A percentile compares a stretch with the other conserved stretches of the same genome.
These are phyloP conservation scores for Coelastrella sp. DNA, from an alignment of 139 green algal species.

Conservation along the genomic window DNA sequence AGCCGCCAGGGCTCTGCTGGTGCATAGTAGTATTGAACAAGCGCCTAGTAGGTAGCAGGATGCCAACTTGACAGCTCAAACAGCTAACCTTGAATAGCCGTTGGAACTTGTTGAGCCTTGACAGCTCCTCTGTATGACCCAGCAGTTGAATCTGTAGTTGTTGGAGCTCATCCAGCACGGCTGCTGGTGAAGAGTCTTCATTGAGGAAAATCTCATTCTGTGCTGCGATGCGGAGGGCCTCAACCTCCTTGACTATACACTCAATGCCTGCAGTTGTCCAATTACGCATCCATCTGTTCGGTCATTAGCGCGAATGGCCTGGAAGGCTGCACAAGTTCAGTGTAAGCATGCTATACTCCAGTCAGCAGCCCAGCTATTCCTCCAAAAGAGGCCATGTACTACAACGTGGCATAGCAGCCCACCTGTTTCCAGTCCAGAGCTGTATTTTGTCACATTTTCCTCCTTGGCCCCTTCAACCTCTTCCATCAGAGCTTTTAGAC, in stretches of 20 bases:
- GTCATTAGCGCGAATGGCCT: neutral
- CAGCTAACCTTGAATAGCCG: conserved; percentile 74
- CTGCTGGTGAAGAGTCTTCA: conserved; percentile 54
- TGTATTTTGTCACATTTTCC: conserved; percentile 78
- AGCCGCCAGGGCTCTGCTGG: neutral
- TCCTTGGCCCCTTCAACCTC: conserved; percentile 74
- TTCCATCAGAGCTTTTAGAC: conserved; percentile 76
- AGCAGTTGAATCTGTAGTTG: conserved; percentile 61
- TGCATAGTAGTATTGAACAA: neutral
- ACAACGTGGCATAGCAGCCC: neutral
- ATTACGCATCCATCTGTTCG: neutral
- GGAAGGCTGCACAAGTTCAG: neutral
- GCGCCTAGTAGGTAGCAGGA: too few relatives aligned
- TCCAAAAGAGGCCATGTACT: too few relatives aligned
- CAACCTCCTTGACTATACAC: conserved; percentile 63
- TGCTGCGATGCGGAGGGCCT: conserved; percentile 64
- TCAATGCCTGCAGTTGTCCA: conserved; percentile 59
- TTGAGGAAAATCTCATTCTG: conserved; percentile 83
- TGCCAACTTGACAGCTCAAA: too few relatives aligned
- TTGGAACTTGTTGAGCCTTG: conserved; percentile 79
- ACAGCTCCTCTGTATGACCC: conserved; percentile 48
- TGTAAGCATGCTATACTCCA: neutral
- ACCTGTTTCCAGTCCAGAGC: conserved; percentile 70
- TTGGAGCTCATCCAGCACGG: conserved; percentile 57
- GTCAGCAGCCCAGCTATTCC: neutral